Evolutionary conservation across 1,284 basidiomycete genomes (phyloP), one percentile per base, ranked within the genome.

Genomic region (Trichosporon sp.): DNA sequence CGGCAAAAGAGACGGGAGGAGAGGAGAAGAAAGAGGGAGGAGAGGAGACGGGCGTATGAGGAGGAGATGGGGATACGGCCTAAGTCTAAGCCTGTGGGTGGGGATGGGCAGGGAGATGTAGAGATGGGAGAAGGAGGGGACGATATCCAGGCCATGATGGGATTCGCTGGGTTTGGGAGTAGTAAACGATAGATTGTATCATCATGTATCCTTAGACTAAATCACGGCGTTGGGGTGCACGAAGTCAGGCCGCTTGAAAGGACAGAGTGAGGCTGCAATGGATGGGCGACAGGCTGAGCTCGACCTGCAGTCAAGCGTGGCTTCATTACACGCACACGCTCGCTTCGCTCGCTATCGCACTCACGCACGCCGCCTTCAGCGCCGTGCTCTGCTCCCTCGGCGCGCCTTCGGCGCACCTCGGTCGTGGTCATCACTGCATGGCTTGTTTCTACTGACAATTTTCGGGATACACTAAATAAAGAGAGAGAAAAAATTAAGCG

Each of bases 101-200:
- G n/a, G n/a, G n/a, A n/a, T n/a, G n/a, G n/a, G n/a, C 64, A 61
- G 14, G 56, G 44, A n/a, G 69, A 61, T 14, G 65, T 63, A 32
- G 65, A 62, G 5, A 67, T 46, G 37, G 69, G 29, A 70, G 62
- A 64, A 75, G 60, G 63, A 77, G 34, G 68, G 76, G 61, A 87
- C n/a, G n/a, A 89, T 67, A 90, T 95, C 86, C 84, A 89, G 68
- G 82, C 84, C 37, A 86, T 92, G 83, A 95, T 97, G 94, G 95
- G 94, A 46, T 97, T 97, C 78, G 88, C 86, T 49, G 91, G 92
- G 3, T 97, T 97, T 75, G 91, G 91, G 14, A 33, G 54, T 1
- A 36, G 4, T 21, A 65, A 63, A 46, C 23, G 59, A 34, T 65
- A 63, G 58, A 52, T 52, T 54, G 49, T 54, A 54, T 27, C 49